Evolutionary conservation across 164 flowering plant genomes (phyloP), one percentile per base, ranked within the genome.

Genomic region (Dillenia suffruticosa): DNA sequence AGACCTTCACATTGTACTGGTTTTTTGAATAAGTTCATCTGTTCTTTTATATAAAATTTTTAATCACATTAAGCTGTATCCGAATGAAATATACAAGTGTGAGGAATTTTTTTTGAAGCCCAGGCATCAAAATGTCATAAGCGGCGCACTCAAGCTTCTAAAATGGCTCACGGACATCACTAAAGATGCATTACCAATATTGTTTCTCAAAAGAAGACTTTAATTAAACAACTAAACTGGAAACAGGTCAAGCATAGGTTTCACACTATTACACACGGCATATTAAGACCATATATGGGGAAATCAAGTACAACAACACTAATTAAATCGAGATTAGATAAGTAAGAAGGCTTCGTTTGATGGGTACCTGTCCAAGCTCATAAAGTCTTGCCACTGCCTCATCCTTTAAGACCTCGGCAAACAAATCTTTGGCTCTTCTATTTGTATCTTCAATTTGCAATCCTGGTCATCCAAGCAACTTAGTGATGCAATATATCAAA

Each of bases 361-460:
- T 17, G 10, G 4, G n/a, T 74, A 93, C 98, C 96, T 85, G 80
- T 19, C 94, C 96, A 46, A 93, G 86, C 74, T 87, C 78, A 48
- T 76, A 15, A 53, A 93, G 85, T 58, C 96, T 83, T 13, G 79
- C 70, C 44, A 87, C 94, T 2, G 98, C 85, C 63, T 94, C 97
- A 40, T 87, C 96, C 68, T 83, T 87, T 3, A 94, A 68, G 59
- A 86, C 80, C 56, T 81, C 78, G 1, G 71, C 74, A 45, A 70
- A 83, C 68, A 87, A 74, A 66, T 73, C 70, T 46, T 22, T 48
- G 62, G 44, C 54, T 48, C 46, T 50, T n/a, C 57, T 65, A 61
- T 70, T 71, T 14, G 49, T 8, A 67, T 71, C 77, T 66, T 66
- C 83, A 12, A 62, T 26, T 63, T 46, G 52, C 56, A 19, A 53